Evolutionary conservation across 2,329 filamentous ascomycete species (phyloP), one percentile per base, ranked within the genome.

Genomic region (Colletotrichum sublineola): DNA sequence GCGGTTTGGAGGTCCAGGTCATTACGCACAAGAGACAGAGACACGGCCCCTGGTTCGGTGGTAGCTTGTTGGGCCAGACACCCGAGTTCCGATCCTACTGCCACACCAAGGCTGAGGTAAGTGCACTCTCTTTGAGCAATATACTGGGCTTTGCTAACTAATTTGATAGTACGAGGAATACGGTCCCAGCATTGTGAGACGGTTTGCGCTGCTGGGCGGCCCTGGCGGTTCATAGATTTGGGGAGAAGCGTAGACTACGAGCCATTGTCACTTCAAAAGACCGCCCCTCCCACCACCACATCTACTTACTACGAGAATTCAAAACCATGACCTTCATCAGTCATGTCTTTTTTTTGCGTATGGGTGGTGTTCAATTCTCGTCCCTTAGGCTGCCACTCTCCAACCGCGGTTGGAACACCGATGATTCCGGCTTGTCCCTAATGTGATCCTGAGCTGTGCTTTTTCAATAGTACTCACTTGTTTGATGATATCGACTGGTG

Each of bases 21-120:
- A 97, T 99, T 77, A 94, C 95, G 58, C 96, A 99, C 87, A 98
- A 97, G 89, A 89, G 96, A 81, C 96, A 99, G 88, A 89, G 96
- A 80, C 96, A 99, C 81, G 96, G 96, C 24, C 96, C 96, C 42
- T 99, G 96, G 96, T 99, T 99, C 81, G 96, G 96, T 82, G 96
- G 96, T 77, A 97, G 94, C 85, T 87, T 99, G 84, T 87, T 99
- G 73, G 97, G 96, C 67, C 96, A 98, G 86, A 99, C 96, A 8
- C 96, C 97, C 5, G 97, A 99, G 84, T 99, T 99, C 88, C 91
- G 94, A 82, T 98, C 95, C 80, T 99, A 98, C 86, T 99, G 96
- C 86, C 97, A 99, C 84, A 99, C 94, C 69, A 96, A 96, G 87
- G 91, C 90, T 40, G 90, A 91, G 86, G 89, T 90, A 79, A 77